These are phyloP conservation scores for Gigaspora rosea DNA, from an alignment of 192 early-diverging fungal species.

Conservation along the genomic window DNA sequence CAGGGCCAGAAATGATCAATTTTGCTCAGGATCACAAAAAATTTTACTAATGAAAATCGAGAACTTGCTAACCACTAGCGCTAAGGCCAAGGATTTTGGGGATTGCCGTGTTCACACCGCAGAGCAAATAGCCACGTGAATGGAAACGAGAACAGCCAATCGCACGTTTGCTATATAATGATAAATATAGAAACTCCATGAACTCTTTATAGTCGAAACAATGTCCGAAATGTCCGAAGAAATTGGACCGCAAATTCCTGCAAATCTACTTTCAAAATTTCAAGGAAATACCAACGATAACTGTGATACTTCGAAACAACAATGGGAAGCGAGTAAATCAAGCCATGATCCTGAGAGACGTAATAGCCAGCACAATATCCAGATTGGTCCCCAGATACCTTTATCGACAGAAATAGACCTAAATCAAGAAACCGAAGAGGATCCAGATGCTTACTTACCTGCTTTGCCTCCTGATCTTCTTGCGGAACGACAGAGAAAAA, in stretches of 20 bases:
- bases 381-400: slow-evolving; percentile 34
- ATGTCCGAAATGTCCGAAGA: not conserved
- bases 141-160: no score
- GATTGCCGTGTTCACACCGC: no score
- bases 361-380: not conserved
- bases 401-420: slow-evolving; percentile 27
- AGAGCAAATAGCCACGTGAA: no score
- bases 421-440: slow-evolving; percentile 29
- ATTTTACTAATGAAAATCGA: no score
- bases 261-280: slow-evolving; percentile 37
- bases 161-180: no score
- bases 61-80: no score
- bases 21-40: no score
- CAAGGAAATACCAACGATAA: slow-evolving; percentile 18
- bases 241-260: slow-evolving; percentile 50
- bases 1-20: no score
- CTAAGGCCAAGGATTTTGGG: no score
- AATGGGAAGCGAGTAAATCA: not conserved
- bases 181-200: no score
- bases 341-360: not conserved
- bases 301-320: slow-evolving; percentile 7
- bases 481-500: slow-evolving; percentile 37
- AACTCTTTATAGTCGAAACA: no score
- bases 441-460: slow-evolving; percentile 19
- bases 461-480: slow-evolving; percentile 41